phyloP scores from a whole-genome alignment of 306 rosid genomes.

The Lathyrus aphaca region DNA sequence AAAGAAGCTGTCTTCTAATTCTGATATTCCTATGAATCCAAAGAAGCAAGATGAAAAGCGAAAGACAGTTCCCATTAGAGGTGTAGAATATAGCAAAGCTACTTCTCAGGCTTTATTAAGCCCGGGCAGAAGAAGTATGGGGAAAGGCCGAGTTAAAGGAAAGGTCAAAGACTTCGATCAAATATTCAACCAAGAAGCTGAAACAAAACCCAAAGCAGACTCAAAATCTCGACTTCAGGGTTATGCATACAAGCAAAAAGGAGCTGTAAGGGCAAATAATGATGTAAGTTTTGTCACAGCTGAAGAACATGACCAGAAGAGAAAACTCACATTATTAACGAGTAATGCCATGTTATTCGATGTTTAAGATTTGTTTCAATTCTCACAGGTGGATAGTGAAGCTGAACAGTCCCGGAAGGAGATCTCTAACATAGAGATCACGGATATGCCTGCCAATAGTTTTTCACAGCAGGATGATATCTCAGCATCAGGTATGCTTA shows the following conservation, averaged over 20 bases:
- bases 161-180: slow-evolving; percentile 79
- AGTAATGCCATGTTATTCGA: slow-evolving; percentile 21
- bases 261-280: slow-evolving; percentile 32
- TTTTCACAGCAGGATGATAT: slow-evolving; percentile 45
- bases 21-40: neutral
- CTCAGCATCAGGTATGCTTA: slow-evolving; percentile 60
- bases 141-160: slow-evolving; percentile 60
- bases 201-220: slow-evolving; percentile 47
- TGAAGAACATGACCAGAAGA: slow-evolving; percentile 32
- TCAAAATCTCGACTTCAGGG: slow-evolving; percentile 44
- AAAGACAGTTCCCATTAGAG: slow-evolving; percentile 39
- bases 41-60: slow-evolving; percentile 51
- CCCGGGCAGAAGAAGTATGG: slow-evolving; percentile 50
- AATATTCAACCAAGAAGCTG: slow-evolving; percentile 75
- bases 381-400: slow-evolving; percentile 53
- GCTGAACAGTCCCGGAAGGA: slow-evolving; percentile 44
- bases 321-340: slow-evolving; percentile 32
- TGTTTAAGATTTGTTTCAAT: slow-evolving; percentile 38
- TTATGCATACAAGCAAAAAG: slow-evolving; percentile 50
- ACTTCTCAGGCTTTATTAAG: slow-evolving; percentile 46
- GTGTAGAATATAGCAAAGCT: slow-evolving; percentile 47
- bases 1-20: slow-evolving; percentile 23
- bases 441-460: slow-evolving; percentile 32
- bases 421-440: slow-evolving; percentile 40
- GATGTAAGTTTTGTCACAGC: slow-evolving; percentile 46